Evolutionary conservation across 192 early-diverging fungal genomes (phyloP).

Genomic region (Coemansia sp.): DNA sequence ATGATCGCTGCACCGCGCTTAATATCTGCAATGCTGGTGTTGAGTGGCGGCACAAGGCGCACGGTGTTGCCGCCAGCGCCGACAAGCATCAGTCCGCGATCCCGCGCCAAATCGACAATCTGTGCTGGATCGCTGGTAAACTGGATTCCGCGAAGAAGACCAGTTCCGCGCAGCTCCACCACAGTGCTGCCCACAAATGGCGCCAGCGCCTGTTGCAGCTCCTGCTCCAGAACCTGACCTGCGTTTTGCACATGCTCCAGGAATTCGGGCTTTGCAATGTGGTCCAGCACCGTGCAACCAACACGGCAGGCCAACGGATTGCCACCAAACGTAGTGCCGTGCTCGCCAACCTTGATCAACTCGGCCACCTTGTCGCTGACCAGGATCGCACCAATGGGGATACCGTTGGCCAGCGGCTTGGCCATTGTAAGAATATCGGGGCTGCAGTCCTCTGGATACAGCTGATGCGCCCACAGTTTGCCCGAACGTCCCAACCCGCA

Average conservation of each 20-base stretch:
- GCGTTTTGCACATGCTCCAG: slow-evolving; percentile 66
- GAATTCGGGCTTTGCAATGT: slow-evolving; percentile 71
- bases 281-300: slow-evolving; percentile 69
- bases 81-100: slow-evolving; percentile 85
- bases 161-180: slow-evolving; percentile 78
- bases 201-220: slow-evolving; percentile 48
- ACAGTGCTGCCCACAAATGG: slow-evolving; percentile 58
- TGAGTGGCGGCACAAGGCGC: slow-evolving; percentile 90
- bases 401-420: slow-evolving; percentile 95
- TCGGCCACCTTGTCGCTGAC: slow-evolving; percentile 74
- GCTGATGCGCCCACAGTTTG: slow-evolving; percentile 82
- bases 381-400: slow-evolving; percentile 94
- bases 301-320: slow-evolving; percentile 88
- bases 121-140: slow-evolving; percentile 67
- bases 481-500: slow-evolving; percentile 91
- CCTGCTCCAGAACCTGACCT: slow-evolving; percentile 63
- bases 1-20: slow-evolving; percentile 73
- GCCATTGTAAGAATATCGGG: slow-evolving; percentile 96
- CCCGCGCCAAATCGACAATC: slow-evolving; percentile 73
- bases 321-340: slow-evolving; percentile 98
- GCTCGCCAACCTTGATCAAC: slow-evolving; percentile 86
- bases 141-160: slow-evolving; percentile 85
- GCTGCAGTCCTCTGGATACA: slow-evolving; percentile 62
- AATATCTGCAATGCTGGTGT: slow-evolving; percentile 74
- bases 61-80: slow-evolving; percentile 85